Base-by-base conservation (phyloP, 2,329 filamentous ascomycete species). In the Diaporthe amygdali region DNA sequence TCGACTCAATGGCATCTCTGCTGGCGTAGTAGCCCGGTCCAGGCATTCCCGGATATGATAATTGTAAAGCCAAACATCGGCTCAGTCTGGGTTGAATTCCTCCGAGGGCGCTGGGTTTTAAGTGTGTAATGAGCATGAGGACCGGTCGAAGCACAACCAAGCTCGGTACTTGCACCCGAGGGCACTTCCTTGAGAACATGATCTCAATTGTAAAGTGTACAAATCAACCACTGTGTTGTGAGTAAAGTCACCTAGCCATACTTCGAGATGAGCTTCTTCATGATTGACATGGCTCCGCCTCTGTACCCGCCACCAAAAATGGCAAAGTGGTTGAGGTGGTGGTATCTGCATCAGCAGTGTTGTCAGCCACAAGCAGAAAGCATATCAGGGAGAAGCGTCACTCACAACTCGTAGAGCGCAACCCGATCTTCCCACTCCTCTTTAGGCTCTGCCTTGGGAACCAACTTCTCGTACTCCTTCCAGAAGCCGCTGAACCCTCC, bases 381-480 rank as follows among this genome's bases (percentile, higher is more conserved):
- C 17, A 15, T n/a, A 20, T 25, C n/a, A n/a, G 27, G 25, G 52
- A 44, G 66, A 34, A 69, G 67, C 15, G 52, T 41, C 8, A 90
- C 92, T 84, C 78, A 95, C 88, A 97, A 79, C 80, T 97, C 94
- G 81, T 98, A 98, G 72, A 98, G 81, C 75, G 84, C 83, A 34
- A 97, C 83, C 22, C 96, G 87, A 81, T 98, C 95, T n/a, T 93
- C 91, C 84, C 94, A 97, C 84, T 98, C 95, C 14, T 88, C 90
- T 14, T 85, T 87, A 0, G 95, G 95, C 79, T 97, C 93, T 10
- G 92, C 91, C 83, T 93, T 97, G 0, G 93, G 92, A 56, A 95
- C 90, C 30, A 94, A 78, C 47, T 84, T 80, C 79, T 93, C 89
- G 79, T 98, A 98, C 78, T 96, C 94, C 39, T 87, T 87, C 86